phyloP scores from a whole-genome alignment of 2,329 filamentous ascomycete species.

The Hypomyces perniciosus region DNA sequence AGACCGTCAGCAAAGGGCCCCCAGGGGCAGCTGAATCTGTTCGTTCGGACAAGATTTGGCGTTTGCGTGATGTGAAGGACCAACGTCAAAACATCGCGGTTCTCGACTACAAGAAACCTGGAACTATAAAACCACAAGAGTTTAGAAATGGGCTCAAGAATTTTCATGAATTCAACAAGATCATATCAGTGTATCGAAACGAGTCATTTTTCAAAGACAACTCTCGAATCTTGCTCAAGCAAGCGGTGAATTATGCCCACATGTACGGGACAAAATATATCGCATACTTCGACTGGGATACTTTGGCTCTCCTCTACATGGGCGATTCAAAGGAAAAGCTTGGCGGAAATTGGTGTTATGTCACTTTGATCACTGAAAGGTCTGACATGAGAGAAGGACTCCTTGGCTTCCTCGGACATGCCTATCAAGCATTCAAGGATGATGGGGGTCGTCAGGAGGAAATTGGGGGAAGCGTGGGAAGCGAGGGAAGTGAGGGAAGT shows the following conservation, averaged over 20 bases:
- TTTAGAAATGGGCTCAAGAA: neutral
- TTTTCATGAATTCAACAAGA: neutral
- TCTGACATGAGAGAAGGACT: neutral
- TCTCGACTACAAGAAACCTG: neutral
- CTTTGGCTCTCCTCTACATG: slow-evolving; percentile 1
- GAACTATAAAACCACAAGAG: neutral
- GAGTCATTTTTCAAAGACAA: neutral
- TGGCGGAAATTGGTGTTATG: neutral
- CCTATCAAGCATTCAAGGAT: neutral
- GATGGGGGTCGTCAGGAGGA: too few species aligned
- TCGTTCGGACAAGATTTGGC: neutral
- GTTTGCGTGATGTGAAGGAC: neutral
- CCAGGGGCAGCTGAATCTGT: neutral
- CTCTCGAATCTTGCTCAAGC: neutral
- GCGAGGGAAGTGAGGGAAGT: too few species aligned
- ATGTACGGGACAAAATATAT: slow-evolving; percentile 4
- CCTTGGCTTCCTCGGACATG: slow-evolving; percentile 6
- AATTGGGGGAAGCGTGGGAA: too few species aligned
- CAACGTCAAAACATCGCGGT: neutral
- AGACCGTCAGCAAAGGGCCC: too few species aligned
- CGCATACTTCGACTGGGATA: slow-evolving; percentile 8
- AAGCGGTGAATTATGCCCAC: slow-evolving; percentile 4
- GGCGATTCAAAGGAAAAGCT: neutral
- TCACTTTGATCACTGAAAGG: neutral
- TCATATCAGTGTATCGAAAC: neutral